These are phyloP conservation scores for Mucor mucedo DNA, from an alignment of 371 early-diverging fungal genomes.

Conservation along the genomic window DNA sequence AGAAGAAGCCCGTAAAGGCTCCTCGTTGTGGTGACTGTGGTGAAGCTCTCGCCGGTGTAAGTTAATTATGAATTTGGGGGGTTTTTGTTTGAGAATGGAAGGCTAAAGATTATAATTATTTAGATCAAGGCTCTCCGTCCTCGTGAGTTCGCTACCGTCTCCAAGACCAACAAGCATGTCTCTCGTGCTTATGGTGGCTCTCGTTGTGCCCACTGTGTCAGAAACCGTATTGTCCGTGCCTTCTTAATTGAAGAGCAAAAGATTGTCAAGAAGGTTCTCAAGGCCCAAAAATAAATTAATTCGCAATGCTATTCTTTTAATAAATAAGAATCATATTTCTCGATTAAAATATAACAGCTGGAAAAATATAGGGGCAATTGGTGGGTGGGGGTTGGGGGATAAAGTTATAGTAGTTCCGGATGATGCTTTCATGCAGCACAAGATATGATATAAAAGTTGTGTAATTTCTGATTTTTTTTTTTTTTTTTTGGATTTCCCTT, in stretches of 20 bases:
- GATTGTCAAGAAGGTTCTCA: slow-evolving; percentile 98
- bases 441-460: not conserved
- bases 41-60: slow-evolving; percentile 84
- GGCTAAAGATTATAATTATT: not conserved
- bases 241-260: slow-evolving; percentile 99
- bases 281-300: slow-evolving; percentile 63
- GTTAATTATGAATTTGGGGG: slow-evolving; percentile 23
- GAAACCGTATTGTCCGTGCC: slow-evolving; percentile 95
- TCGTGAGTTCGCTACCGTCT: slow-evolving; percentile 85
- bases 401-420: too few species aligned
- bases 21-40: slow-evolving; percentile 98
- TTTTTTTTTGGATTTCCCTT: not conserved
- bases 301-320: not conserved
- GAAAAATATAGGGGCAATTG: too few species aligned
- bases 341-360: too few species aligned
- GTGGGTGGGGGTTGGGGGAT: too few species aligned
- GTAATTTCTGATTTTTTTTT: not conserved
- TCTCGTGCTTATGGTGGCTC: slow-evolving; percentile 97
- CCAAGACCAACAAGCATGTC: slow-evolving; percentile 93
- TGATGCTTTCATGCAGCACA: not conserved
- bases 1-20: slow-evolving; percentile 90
- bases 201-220: slow-evolving; percentile 93
- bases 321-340: not conserved
- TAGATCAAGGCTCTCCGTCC: slow-evolving; percentile 93
- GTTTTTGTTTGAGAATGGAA: too few species aligned